Base-by-base conservation (phyloP, 257 asterid genomes). In the Apocynum venetum region DNA sequence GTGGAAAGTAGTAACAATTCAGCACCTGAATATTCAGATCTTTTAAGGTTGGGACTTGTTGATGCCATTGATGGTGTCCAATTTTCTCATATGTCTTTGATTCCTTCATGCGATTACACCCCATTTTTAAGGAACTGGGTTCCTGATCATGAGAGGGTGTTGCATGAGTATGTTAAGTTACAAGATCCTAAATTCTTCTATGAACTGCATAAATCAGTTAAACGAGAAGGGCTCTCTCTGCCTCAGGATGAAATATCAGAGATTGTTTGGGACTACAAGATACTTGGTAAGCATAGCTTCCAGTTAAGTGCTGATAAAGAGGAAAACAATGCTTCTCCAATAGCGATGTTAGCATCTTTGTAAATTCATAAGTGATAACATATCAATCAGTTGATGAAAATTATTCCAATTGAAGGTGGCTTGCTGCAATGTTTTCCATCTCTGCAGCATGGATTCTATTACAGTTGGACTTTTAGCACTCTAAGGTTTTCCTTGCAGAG, bases 11-110 rank as follows among this genome's bases (percentile, higher is more conserved):
- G 84, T 61, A 93, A 89, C 74, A 95, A 91, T 68, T 81, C 96
- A 73, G 97, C 99, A 9, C 99, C 99, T 0, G 98, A 95, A 84
- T 95, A 91, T 84, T 89, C 98, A 15, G 99, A 95, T 80, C 99
- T 95, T 72, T 83, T 95, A 86, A 86, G 99, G 80, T 84, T 91
- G 94, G 99, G 99, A 66, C 93, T 93, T 69, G 97, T 95, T 80
- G 98, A 95, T 78, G 88, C 81, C 69, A 95, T 95, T 38, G 99
- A 95, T 77, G 97, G 99, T 3, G 92, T 93, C 81, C 97, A 87
- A 35, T 95, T 93, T 83, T 95, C 98, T 44, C 96, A 83, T 44
- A 88, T 86, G 98, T 82, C 91, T 47, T 82, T 83, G 76, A 91
- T 95, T 61, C 98, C 97, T 0, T 86, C 98, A 0, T 95, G 98